A percentile compares a stretch with the other conserved stretches of the same genome.
Evolutionary conservation across 2,329 filamentous ascomycete genomes (phyloP).

Genomic region (Aspergillus bombycis): DNA sequence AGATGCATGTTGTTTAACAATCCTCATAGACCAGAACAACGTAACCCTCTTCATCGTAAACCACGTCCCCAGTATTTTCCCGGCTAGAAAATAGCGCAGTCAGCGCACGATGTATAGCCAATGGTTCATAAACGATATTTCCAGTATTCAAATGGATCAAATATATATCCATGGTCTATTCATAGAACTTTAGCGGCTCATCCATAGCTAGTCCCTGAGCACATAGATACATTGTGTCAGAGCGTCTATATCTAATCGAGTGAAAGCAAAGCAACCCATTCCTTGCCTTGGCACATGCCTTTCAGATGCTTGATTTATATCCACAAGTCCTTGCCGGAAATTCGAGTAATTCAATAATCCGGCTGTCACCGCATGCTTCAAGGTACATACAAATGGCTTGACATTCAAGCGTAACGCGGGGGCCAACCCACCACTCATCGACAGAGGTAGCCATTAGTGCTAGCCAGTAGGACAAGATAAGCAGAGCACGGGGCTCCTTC

Average conservation of each 20-base stretch:
- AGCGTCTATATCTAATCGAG: background rate
- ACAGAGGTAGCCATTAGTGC: background rate
- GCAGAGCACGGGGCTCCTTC: background rate
- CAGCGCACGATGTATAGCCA: no score
- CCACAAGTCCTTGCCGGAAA: background rate
- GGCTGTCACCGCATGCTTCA: background rate
- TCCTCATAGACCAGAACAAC: no score
- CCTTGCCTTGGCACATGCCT: background rate
- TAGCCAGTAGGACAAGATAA: background rate
- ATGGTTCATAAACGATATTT: no score
- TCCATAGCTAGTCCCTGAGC: no score
- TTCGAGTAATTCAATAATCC: background rate
- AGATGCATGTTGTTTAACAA: no score
- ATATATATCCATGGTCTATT: no score
- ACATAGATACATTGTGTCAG: no score
- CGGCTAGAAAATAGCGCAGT: no score
- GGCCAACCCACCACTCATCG: conserved; percentile 4
- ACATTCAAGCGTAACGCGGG: conserved; percentile 1
- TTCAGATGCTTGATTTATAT: background rate
- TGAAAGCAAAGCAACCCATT: background rate
- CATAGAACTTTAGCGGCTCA: no score
- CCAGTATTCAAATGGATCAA: no score
- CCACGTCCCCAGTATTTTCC: no score
- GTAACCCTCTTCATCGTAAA: no score
- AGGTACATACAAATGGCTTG: conserved; percentile 4